Base-by-base conservation (phyloP, 345 rosid species). In the Clausena lansium region DNA sequence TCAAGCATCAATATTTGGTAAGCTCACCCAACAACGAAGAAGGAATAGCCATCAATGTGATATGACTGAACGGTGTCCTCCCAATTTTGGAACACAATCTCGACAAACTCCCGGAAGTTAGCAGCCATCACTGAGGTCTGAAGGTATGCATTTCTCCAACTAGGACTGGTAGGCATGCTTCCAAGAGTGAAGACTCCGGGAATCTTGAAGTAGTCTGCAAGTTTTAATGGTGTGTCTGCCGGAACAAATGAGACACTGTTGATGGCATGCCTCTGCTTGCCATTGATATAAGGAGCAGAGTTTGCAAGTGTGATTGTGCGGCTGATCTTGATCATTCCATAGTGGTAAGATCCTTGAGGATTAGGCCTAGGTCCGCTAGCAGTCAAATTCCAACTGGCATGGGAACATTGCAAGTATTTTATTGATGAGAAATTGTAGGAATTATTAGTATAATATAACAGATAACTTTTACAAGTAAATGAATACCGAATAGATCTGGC, bases 321-420 rank as follows among this genome's bases (percentile, higher is more conserved):
- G 80, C 85, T 84, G 33, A 89, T 86, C 83, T 90, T 92, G 78
- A 96, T 91, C 89, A 90, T 50, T 17, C 99, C 99, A 63, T 96
- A 96, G 77, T 96, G 97, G 86, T 94, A 96, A 1, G 99, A 95
- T 13, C 99, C 99, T 85, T 95, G 99, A 2, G 99, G 99, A 83
- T 96, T 96, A 4, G 99, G 98, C 59, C 99, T 88, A 1, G 98
- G 98, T 33, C 94, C 99, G 76, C 97, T 96, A 15, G 99, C 98
- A 0, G 99, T 92, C 64, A 96, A 87, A 75, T 96, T 96, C 87
- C 97, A 84, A 84, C 98, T 93, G 81, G 77, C 55, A 35, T 22
- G 55, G 4, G 13, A 28, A 24, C 30, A 61, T 39, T 39, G 60
- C 11, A 20, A 24, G 63, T 19, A 75, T 4, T 28, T 20, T 13